Evolutionary conservation across 2,329 filamentous ascomycete species (phyloP), one percentile per base, ranked within the genome.

Genomic region (Macrophomina phaseolina): DNA sequence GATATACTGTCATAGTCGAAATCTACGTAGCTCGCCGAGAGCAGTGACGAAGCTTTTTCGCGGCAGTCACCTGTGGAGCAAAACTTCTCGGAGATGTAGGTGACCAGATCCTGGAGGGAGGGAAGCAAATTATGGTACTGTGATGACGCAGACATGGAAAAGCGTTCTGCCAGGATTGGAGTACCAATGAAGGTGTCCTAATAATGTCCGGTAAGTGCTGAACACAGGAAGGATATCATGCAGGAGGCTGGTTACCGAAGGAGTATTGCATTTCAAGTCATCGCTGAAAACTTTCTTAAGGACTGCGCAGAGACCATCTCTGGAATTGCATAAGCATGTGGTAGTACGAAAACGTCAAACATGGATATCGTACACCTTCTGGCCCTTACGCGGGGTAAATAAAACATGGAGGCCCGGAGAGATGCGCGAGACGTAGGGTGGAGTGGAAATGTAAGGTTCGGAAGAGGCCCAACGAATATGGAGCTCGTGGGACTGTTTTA

Each of bases 331-430:
- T 55, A 7, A 68, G 58, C 34, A n/a, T 12, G 1, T 34, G 23
- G 6, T 16, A 12, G n/a, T 32, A 28, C 5, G 28, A 18, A 32
- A 3, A 6, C 3, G 4, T 8, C 11, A 14, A 3, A 5, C 3
- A 30, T 8, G 18, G 18, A 6, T 49, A 11, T 4, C 64, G 12
- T 60, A 60, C 55, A 36, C 45, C n/a, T 61, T 51, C 11, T 66
- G 75, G 32, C 78, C 75, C 38, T 79, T 75, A 5, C 77, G 76
- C 0, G 91, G 90, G 0, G 90, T 91, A 75, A 90, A 93, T 72
- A 91, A 91, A 32, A 93, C 82, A 81, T 97, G 93, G 28, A 98
- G 81, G 2, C 94, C 94, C 0, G 94, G 89, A 1, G 92, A 89
- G 14, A 93, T 78, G 67, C 91, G 87, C 62, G 93, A 93, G 51